Evolutionary conservation across 83 land plant species (phyloP), one percentile per base, ranked within the genome.

Genomic region (Picea abies): DNA sequence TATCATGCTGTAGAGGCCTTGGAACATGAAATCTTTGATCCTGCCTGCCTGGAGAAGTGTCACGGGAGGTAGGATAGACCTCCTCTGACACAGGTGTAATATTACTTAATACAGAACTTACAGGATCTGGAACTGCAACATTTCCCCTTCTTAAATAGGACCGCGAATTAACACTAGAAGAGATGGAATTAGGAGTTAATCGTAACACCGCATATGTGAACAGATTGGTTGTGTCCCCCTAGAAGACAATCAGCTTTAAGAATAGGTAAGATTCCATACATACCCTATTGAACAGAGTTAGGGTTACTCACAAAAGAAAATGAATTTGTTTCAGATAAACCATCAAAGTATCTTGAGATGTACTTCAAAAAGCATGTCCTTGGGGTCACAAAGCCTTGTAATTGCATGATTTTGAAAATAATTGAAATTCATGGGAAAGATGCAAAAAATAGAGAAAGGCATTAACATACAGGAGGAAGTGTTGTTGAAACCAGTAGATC

Each of bases 401-500:
- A 76, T 26, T 11, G 23, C 3, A 29, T 23, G 17, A 75, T 47
- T 23, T 76, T 76, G 20, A 76, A 26, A 52, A 23, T 25, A 6
- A 72, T 37, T 69, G 39, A 73, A 8, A 44, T 22, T 72, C 29
- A 80, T 52, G 29, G 14, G 56, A 29, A 80, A n/a, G 67, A 49
- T 19, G 77, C 37, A 80, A 56, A 64, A 39, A 26, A 23, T n/a
- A 41, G 49, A 15, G 35, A 63, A 63, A 39, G 73, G 79, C 17
- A 80, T 82, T 84, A 39, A 35, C 94, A 86, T 93, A 97, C 99
- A 79, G 98, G 92, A 82, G 95, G 82, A 82, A 97, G 92, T 32
- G 94, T 94, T 83, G 97, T 91, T n/a, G 97, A 94, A 20, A 97
- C 95, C 62, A 97, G 87, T 65, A 93, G 84, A 79, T 94, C 93